These are phyloP conservation scores for Macrophomina pseudophaseolina DNA, from an alignment of 2,329 filamentous ascomycete species.

Conservation along the genomic window DNA sequence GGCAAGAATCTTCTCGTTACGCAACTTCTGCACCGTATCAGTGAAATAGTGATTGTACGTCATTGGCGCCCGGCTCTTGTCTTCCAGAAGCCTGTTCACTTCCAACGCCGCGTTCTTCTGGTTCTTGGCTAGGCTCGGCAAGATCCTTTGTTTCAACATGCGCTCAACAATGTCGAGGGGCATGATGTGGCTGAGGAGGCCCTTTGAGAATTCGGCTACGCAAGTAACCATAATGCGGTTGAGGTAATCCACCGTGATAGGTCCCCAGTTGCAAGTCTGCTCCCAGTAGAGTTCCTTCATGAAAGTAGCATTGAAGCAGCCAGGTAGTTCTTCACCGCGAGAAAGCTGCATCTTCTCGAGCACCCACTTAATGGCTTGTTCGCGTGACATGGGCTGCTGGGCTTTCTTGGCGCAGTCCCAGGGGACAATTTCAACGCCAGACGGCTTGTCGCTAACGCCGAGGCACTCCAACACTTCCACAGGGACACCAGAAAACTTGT, in stretches of 20 bases:
- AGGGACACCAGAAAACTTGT: not conserved
- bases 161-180: no score
- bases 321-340: not conserved
- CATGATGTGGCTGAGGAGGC: not conserved
- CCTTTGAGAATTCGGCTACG: not conserved
- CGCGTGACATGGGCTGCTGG: slow-evolving; percentile 36
- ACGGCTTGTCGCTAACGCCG: not conserved
- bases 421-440: not conserved
- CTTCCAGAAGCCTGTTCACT: not conserved
- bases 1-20: no score
- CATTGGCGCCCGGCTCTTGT: slow-evolving; percentile 18
- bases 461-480: not conserved
- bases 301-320: not conserved
- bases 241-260: not conserved
- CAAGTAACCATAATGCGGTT: no score
- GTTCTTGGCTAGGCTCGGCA: no score
- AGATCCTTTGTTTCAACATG: no score
- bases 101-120: not conserved
- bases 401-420: slow-evolving; percentile 31
- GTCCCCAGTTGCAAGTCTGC: not conserved
- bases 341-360: slow-evolving; percentile 40
- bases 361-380: slow-evolving; percentile 50
- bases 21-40: slow-evolving; percentile 23
- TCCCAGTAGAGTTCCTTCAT: slow-evolving; percentile 5
- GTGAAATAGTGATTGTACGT: slow-evolving; percentile 29